Percentiles rank a stretch among this genome's conserved stretches.
These are phyloP conservation scores for Colletotrichum kahawae DNA, from an alignment of 2,329 filamentous ascomycete genomes.

Conservation along the genomic window DNA sequence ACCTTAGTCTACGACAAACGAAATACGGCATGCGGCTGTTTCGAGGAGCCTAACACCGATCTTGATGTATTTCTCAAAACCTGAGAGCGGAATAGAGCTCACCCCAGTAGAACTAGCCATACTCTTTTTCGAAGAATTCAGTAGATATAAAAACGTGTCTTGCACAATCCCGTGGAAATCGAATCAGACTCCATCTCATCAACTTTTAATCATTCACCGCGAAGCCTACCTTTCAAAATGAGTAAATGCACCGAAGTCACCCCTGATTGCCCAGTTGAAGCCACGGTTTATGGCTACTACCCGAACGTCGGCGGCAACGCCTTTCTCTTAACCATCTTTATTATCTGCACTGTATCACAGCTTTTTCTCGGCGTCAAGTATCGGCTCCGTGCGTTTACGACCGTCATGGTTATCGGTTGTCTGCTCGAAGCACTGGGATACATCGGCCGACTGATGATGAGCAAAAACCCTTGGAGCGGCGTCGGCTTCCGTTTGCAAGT, in stretches of 20 bases:
- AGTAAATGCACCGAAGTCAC: background rate
- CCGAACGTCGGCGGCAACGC: background rate
- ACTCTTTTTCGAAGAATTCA: background rate
- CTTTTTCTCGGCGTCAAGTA: background rate
- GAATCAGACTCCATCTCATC: rapidly evolving
- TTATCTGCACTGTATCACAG: background rate
- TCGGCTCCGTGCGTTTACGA: background rate
- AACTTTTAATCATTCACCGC: background rate
- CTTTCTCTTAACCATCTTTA: background rate
- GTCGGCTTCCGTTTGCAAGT: conserved; percentile 2
- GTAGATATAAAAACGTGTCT: background rate
- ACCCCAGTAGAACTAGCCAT: background rate
- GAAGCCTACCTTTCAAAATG: background rate
- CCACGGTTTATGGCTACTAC: background rate
- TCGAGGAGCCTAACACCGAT: background rate
- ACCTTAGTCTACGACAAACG: background rate
- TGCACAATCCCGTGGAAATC: background rate
- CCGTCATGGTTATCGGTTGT: conserved; percentile 6
- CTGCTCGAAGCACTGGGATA: conserved; percentile 22
- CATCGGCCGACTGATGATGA: conserved; percentile 17
- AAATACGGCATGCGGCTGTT: background rate
- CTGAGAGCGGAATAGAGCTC: no score
- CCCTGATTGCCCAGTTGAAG: background rate
- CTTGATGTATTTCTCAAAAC: background rate
- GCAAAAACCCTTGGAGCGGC: conserved; percentile 5